Base-by-base conservation (phyloP, 2,329 filamentous ascomycete genomes). In the Beauveria asiatica region DNA sequence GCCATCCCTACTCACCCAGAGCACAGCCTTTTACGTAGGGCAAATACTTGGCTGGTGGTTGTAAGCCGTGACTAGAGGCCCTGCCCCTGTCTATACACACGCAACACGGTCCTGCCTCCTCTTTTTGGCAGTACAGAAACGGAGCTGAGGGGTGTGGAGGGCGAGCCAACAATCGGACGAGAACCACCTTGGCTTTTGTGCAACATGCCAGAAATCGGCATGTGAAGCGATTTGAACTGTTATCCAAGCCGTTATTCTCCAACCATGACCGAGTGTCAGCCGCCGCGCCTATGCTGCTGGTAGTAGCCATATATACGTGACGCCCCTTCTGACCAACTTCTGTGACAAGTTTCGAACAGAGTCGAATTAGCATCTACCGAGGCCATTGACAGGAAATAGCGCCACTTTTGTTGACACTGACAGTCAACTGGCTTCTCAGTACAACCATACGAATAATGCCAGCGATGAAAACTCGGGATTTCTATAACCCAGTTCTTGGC, bases 81-180 rank as follows among this genome's bases (percentile, higher is more conserved):
- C 33, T 58, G 46, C 42, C 55, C 55, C 46, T 42, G 46, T 58
- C 54, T 37, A 25, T 52, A 25, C 25, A 45, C 25, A 33, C 30
- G 30, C 30, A 33, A 33, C 48, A 51, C 23, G 16, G 52, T 46
- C 44, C 56, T 48, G 56, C 56, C 55, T 46, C 55, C 30, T 58
- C 55, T 46, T 27, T 37, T 21, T 44, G 52, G 53, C 10, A 55
- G 51, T 44, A 3, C n/a, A 44, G 41, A 37, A 5, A 2, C 17
- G 23, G 56, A 44, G 39, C 19, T 30, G 33, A 45, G 23, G 37
- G 48, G 25, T 58, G 56, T 41, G 56, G 56, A 50, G 23, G 56
- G 33, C 21, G 30, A 8, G 23, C 44, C 33, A 45, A 51, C 10
- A 58, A 51, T 58, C 56, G 27, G 56, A 58, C 41, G 56, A 58